A percentile compares a stretch with the other conserved stretches of the same genome.
Conservation (phyloP, 805 yeast species). For the Ascoidea asiatica region DNA sequence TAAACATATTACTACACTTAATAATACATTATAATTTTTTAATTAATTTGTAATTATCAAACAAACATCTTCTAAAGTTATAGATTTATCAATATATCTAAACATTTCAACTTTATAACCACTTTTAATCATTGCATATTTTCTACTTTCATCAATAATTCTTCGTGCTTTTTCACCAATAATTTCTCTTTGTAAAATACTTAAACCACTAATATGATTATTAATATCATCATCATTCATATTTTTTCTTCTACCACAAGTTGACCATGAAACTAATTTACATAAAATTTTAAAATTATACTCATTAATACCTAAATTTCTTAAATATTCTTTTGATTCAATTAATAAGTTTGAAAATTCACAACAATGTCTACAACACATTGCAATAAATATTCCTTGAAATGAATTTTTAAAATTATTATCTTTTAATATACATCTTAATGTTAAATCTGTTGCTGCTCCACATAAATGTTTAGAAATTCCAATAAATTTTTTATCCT, state of each 20-base stretch:
- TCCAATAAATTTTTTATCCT: slow-evolving; percentile 27
- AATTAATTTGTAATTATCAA: slow-evolving; percentile 24
- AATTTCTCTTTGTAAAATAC: slow-evolving; percentile 33
- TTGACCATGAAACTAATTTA: slow-evolving; percentile 81
- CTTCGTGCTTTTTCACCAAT: slow-evolving; percentile 62
- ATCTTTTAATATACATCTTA: slow-evolving; percentile 42
- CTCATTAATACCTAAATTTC: slow-evolving; percentile 12
- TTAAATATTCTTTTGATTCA: slow-evolving; percentile 27
- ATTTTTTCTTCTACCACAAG: slow-evolving; percentile 45
- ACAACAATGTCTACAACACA: slow-evolving; percentile 90
- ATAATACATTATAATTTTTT: slow-evolving; percentile 1
- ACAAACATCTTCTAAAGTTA: slow-evolving; percentile 64
- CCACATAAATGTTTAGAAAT: slow-evolving; percentile 89
- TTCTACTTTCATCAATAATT: slow-evolving; percentile 62
- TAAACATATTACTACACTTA: too few relatives aligned
- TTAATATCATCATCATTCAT: slow-evolving; percentile 22
- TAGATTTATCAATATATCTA: slow-evolving; percentile 39
- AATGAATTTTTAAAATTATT: slow-evolving; percentile 18
- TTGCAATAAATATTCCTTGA: slow-evolving; percentile 63
- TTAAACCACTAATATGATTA: slow-evolving; percentile 33
- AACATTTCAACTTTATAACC: slow-evolving; percentile 37
- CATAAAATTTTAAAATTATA: slow-evolving; percentile 34
- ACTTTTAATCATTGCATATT: slow-evolving; percentile 25
- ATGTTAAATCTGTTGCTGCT: slow-evolving; percentile 80
- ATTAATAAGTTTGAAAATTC: slow-evolving; percentile 40